Base-by-base conservation (phyloP, 805 yeast species). In the Candida khao-thaluensis region DNA sequence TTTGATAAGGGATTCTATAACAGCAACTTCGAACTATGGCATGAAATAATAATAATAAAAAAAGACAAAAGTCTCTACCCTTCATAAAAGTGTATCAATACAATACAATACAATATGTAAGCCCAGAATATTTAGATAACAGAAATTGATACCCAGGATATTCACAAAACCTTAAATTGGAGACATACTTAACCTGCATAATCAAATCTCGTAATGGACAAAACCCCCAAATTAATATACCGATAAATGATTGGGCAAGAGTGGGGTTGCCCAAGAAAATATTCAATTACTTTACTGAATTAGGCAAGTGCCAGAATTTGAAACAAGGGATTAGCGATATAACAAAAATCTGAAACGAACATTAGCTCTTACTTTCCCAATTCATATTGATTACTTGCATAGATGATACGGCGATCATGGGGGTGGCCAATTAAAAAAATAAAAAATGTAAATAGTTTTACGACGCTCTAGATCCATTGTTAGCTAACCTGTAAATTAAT, bases 381-480 rank as follows among this genome's bases (percentile, higher is more conserved):
- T 22, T 22, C 4, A 18, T 14, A n/a, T 7, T 30, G 18, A 18
- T 5, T 30, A 15, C 34, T 17, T 7, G 34, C 25, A 5, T 30
- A 20, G 18, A 16, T 23, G 16, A 11, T 15, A 30, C 25, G 34
- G 25, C 34, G 25, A 18, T 30, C 25, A 17, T 7, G 10, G 24
- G 3, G 9, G 30, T 28, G 7, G 20, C 30, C 20, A 28, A 17
- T 28, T 28, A 16, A 16, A 17, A 15, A 9, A n/a, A n/a, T n/a
- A n/a, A n/a, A n/a, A n/a, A n/a, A n/a, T n/a, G n/a, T n/a, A n/a
- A 7, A 12, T 30, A 10, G 17, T 30, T 30, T 30, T 30, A 30
- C 34, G 34, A 30, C 24, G 7, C 24, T 22, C 10, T 7, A 10
- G 24, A 22, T 8, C 21, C n/a, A 29, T 29, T 29, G 32, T 29